These are phyloP conservation scores for Penicillium palitans DNA, from an alignment of 2,329 filamentous ascomycete genomes.

Conservation along the genomic window DNA sequence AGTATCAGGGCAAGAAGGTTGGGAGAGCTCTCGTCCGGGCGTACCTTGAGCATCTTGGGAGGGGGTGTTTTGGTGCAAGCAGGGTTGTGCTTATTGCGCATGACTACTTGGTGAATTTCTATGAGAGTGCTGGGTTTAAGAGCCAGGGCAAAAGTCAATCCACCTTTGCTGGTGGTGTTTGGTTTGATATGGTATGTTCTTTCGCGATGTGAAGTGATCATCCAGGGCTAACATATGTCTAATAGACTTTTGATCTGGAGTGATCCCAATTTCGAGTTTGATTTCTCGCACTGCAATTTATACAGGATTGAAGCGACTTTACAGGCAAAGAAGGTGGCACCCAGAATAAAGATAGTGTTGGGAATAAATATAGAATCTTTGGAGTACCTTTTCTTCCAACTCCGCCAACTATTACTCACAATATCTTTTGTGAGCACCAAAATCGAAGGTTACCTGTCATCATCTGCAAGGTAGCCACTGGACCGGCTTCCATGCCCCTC, in stretches of 20 bases:
- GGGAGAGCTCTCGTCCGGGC: conserved; percentile 16
- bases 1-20: conserved; percentile 17
- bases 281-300: background rate
- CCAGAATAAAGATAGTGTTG: background rate
- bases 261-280: background rate
- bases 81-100: conserved; percentile 20
- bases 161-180: conserved; percentile 17
- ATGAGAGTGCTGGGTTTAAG: conserved; percentile 18
- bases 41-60: conserved; percentile 13
- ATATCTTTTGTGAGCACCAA: background rate
- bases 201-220: background rate
- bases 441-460: background rate
- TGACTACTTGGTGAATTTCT: conserved; percentile 19
- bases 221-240: background rate
- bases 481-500: background rate
- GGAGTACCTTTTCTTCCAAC: background rate
- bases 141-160: conserved; percentile 14
- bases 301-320: background rate
- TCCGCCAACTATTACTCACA: background rate
- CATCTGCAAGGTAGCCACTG: background rate
- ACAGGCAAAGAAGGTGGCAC: background rate
- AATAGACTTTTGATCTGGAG: background rate
- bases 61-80: background rate
- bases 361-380: background rate
- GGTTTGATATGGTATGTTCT: conserved; percentile 18